A percentile compares a stretch with the other conserved stretches of the same genome.
phyloP scores from a whole-genome alignment of 2,329 filamentous ascomycete species.

The Fusarium sp. region DNA sequence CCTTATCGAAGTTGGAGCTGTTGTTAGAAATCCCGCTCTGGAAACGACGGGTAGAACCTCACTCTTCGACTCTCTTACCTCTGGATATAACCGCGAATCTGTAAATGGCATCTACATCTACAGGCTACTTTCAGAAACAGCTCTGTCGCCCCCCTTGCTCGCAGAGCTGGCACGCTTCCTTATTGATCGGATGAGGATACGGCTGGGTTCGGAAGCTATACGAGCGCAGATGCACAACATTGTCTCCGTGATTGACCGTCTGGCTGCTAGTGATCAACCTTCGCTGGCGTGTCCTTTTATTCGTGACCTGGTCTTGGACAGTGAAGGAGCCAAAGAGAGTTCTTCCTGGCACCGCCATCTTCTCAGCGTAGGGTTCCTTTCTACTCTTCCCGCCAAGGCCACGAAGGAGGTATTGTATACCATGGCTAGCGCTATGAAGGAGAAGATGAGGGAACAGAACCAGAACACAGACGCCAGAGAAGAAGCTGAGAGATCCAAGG shows the following conservation, averaged over 20 bases:
- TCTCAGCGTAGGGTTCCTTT: conserved; percentile 43
- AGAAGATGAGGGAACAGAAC: conserved; percentile 45
- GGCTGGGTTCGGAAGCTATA: conserved; percentile 23
- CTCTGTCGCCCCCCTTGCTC: conserved; percentile 3
- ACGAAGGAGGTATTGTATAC: conserved; percentile 44
- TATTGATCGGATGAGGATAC: conserved; percentile 28
- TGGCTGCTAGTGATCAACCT: conserved; percentile 47
- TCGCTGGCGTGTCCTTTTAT: conserved; percentile 46
- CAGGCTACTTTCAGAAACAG: background rate
- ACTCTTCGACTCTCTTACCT: background rate
- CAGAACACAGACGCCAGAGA: conserved; percentile 1
- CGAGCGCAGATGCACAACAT: conserved; percentile 19
- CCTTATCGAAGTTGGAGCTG: conserved; percentile 42
- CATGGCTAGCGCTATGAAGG: conserved; percentile 43
- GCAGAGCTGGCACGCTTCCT: conserved; percentile 37
- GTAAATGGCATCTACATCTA: conserved; percentile 28
- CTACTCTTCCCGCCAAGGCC: conserved; percentile 39
- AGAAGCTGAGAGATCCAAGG: background rate
- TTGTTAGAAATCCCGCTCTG: conserved; percentile 13
- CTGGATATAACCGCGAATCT: background rate
- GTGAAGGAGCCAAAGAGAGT: conserved; percentile 33
- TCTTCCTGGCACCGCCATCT: conserved; percentile 50
- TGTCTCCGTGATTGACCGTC: conserved; percentile 30
- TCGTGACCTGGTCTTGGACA: conserved; percentile 45
- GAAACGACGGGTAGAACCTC: background rate